Conservation (phyloP, 2,329 filamentous ascomycete genomes). For the Magnaporthiopsis rhizophila region DNA sequence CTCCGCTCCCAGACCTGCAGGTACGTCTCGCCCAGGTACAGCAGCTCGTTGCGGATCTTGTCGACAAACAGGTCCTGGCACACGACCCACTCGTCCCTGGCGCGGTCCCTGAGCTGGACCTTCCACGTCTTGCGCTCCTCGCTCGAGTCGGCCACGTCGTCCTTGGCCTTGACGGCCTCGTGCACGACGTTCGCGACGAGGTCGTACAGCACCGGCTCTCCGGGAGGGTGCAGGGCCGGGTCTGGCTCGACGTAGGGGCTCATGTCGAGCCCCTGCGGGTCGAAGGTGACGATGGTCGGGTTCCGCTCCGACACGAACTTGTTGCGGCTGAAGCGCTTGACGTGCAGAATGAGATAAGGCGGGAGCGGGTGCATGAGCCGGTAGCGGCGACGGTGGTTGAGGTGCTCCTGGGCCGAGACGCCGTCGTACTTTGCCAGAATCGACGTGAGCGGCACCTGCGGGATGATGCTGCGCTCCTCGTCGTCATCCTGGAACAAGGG, state of each 20-base stretch:
- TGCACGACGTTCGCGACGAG: conserved; percentile 91
- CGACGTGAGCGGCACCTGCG: conserved; percentile 69
- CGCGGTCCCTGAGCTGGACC: conserved; percentile 77
- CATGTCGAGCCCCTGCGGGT: conserved; percentile 70
- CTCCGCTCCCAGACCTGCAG: conserved; percentile 93
- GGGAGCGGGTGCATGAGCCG: conserved; percentile 84
- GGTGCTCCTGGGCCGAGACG: conserved; percentile 74
- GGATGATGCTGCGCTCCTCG: conserved; percentile 91
- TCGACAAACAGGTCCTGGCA: conserved; percentile 93
- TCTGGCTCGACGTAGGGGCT: conserved; percentile 87
- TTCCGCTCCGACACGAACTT: conserved; percentile 96
- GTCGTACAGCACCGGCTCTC: conserved; percentile 76
- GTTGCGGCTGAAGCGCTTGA: conserved; percentile 95
- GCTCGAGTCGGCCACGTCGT: conserved; percentile 82
- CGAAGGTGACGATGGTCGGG: conserved; percentile 96
- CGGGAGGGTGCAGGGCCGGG: conserved; percentile 47
- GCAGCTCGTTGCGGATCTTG: conserved; percentile 75
- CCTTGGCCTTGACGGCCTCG: conserved; percentile 68
- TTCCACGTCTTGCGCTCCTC: conserved; percentile 90
- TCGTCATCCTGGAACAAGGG: conserved; percentile 97
- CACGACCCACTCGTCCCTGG: conserved; percentile 80
- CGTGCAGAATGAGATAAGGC: conserved; percentile 85
- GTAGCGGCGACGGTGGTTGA: conserved; percentile 82
- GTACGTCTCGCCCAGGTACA: conserved; percentile 92
- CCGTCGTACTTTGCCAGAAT: conserved; percentile 94